These are phyloP conservation scores for Dactylellina leptospora DNA, from an alignment of 2,329 filamentous ascomycete genomes.

Conservation along the genomic window DNA sequence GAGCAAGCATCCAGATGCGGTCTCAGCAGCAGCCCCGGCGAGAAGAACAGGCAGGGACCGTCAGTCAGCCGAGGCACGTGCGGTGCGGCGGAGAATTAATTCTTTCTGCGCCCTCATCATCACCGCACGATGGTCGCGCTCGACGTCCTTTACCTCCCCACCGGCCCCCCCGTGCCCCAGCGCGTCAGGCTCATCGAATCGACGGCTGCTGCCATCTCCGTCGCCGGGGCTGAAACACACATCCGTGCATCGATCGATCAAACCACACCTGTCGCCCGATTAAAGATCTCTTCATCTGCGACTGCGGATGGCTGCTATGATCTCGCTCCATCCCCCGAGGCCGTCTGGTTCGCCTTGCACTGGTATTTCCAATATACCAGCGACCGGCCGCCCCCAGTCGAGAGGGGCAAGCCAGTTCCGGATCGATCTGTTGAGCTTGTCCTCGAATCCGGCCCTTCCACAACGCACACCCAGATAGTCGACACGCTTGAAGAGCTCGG, in stretches of 20 bases:
- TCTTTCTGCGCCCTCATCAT: no score
- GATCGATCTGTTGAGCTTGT: constrained; percentile 36
- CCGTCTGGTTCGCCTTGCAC: constrained; percentile 27
- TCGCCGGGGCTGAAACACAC: no score
- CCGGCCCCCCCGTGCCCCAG: constrained; percentile 19
- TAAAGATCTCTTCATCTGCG: not conserved
- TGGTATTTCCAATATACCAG: constrained; percentile 38
- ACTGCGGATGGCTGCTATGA: not conserved
- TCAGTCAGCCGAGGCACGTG: constrained; percentile 47
- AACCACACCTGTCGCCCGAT: not conserved
- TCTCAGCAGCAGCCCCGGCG: constrained; percentile 1
- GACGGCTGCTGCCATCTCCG: no score
- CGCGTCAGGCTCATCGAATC: not conserved
- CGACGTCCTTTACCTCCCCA: constrained; percentile 28
- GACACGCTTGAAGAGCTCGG: constrained; percentile 24
- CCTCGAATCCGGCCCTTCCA: constrained; percentile 8
- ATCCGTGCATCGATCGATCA: not conserved
- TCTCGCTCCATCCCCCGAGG: no score
- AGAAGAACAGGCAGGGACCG: not conserved
- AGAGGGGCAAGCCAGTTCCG: constrained; percentile 41
- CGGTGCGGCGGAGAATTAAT: no score
- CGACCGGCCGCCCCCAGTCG: not conserved
- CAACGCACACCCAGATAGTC: not conserved
- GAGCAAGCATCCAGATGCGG: not conserved
- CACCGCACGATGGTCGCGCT: constrained; percentile 1